A percentile compares a stretch with the other conserved stretches of the same genome.
phyloP scores from a whole-genome alignment of 352 stramenopile species.

The Pilasporangium apinafurcum region DNA sequence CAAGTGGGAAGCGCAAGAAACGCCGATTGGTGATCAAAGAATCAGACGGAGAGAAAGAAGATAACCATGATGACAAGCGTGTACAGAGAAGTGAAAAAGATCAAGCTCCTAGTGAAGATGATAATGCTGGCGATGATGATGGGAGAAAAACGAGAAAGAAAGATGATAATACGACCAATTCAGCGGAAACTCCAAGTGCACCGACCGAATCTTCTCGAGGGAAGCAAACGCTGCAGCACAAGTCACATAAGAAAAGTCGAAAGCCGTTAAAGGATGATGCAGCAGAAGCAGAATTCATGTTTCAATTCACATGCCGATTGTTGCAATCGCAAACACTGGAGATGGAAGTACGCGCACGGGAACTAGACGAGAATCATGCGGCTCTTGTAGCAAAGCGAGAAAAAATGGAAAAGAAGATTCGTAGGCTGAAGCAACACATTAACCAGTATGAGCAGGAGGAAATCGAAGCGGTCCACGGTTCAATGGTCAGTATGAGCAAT shows the following conservation, averaged over 20 bases:
- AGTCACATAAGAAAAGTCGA: not conserved
- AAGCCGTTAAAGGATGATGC: not conserved
- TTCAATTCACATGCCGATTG: constrained; percentile 30
- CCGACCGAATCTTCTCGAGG: too few relatives aligned
- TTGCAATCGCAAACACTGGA: constrained; percentile 31
- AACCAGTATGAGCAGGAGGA: not conserved
- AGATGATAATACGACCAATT: too few relatives aligned
- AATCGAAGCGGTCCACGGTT: not conserved
- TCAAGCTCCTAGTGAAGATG: not conserved
- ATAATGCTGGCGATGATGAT: not conserved
- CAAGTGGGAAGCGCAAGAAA: not conserved
- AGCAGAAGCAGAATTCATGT: constrained; percentile 9
- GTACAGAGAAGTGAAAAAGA: not conserved
- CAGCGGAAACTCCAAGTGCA: too few relatives aligned
- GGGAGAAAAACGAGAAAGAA: not conserved
- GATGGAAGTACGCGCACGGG: constrained; percentile 28
- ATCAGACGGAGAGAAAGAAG: not conserved
- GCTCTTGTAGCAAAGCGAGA: constrained; percentile 18
- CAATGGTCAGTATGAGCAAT: not conserved
- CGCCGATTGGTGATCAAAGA: not conserved
- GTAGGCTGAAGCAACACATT: constrained; percentile 11
- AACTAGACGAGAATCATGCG: constrained; percentile 36
- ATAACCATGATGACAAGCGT: not conserved
- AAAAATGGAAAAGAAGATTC: constrained; percentile 32
- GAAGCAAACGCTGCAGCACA: too few relatives aligned